Evolutionary conservation across 2,329 filamentous ascomycete species (phyloP).

Genomic region (Phyllosticta citrichinensis): DNA sequence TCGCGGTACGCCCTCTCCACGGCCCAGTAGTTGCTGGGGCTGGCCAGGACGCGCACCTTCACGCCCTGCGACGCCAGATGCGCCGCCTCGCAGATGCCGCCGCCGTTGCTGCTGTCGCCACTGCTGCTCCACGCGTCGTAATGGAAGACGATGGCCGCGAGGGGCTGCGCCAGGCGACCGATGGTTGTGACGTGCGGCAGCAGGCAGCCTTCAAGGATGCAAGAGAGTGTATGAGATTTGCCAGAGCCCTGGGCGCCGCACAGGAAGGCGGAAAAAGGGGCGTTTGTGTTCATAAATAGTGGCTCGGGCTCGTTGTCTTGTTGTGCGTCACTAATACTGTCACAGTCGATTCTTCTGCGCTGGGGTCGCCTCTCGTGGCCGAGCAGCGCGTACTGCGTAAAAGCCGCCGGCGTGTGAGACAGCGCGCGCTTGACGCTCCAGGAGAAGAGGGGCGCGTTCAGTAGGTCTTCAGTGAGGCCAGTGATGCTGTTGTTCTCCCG

Average conservation of each 20-base stretch:
- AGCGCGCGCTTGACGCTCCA: conserved; percentile 7
- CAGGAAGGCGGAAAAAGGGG: conserved; percentile 50
- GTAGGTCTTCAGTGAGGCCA: conserved; percentile 1
- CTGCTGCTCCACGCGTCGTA: conserved; percentile 32
- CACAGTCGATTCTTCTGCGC: background rate
- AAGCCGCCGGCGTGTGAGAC: background rate
- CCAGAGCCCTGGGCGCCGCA: conserved; percentile 55
- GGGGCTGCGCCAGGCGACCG: conserved; percentile 38
- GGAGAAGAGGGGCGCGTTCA: conserved; percentile 5
- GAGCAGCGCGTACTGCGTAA: conserved; percentile 7
- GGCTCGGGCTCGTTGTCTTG: conserved; percentile 9
- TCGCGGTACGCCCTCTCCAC: conserved; percentile 35
- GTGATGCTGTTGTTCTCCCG: background rate
- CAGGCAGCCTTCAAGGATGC: conserved; percentile 51
- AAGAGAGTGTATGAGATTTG: conserved; percentile 51
- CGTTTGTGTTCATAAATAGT: conserved; percentile 43
- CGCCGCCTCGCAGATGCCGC: conserved; percentile 47
- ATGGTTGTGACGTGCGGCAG: conserved; percentile 29
- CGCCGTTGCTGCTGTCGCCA: conserved; percentile 13
- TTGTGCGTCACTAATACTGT: background rate
- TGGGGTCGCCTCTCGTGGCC: background rate
- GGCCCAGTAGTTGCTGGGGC: conserved; percentile 35
- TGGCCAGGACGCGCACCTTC: conserved; percentile 42
- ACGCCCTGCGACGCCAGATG: conserved; percentile 41
- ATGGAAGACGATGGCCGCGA: conserved; percentile 51